Evolutionary conservation across 208 protist genomes (phyloP).

Genomic region (Phytomonas serpens): DNA sequence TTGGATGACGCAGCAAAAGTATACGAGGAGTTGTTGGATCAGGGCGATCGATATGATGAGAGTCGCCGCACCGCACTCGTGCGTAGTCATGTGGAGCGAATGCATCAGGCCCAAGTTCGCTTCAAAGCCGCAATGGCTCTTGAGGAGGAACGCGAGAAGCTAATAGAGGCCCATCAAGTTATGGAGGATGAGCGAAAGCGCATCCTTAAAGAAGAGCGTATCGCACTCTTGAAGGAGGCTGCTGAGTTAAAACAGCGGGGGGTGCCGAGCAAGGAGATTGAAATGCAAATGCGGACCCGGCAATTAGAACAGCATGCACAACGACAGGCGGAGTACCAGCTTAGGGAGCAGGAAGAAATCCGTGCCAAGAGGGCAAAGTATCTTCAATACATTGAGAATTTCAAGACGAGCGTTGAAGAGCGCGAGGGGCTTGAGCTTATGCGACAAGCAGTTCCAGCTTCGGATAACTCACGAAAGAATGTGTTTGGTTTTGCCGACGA

Average conservation of each 20-base stretch:
- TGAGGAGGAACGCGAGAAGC: slow-evolving; percentile 63
- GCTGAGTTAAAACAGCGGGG: slow-evolving; percentile 47
- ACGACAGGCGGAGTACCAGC: slow-evolving; percentile 60
- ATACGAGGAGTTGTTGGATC: slow-evolving; percentile 68
- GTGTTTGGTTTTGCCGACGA: slow-evolving; percentile 68
- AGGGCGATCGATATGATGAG: slow-evolving; percentile 62
- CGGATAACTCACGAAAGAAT: slow-evolving; percentile 15
- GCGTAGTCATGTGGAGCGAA: slow-evolving; percentile 56
- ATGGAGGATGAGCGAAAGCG: slow-evolving; percentile 52
- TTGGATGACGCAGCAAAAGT: slow-evolving; percentile 63
- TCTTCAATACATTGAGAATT: slow-evolving; percentile 55
- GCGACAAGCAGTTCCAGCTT: neutral
- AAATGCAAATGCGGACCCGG: slow-evolving; percentile 28
- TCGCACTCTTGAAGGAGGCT: slow-evolving; percentile 43
- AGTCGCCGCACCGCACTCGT: slow-evolving; percentile 54
- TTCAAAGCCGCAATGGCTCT: slow-evolving; percentile 82
- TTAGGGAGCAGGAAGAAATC: slow-evolving; percentile 52
- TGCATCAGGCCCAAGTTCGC: slow-evolving; percentile 76
- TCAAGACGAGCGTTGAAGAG: slow-evolving; percentile 60
- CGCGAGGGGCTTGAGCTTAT: slow-evolving; percentile 60
- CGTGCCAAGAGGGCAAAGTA: slow-evolving; percentile 40
- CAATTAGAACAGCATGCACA: slow-evolving; percentile 47
- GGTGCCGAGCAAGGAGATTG: slow-evolving; percentile 35
- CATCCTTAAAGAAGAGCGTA: slow-evolving; percentile 35
- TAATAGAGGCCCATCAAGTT: slow-evolving; percentile 59